Conservation (phyloP, 257 asterid species). For the Coffea eugenioides region DNA sequence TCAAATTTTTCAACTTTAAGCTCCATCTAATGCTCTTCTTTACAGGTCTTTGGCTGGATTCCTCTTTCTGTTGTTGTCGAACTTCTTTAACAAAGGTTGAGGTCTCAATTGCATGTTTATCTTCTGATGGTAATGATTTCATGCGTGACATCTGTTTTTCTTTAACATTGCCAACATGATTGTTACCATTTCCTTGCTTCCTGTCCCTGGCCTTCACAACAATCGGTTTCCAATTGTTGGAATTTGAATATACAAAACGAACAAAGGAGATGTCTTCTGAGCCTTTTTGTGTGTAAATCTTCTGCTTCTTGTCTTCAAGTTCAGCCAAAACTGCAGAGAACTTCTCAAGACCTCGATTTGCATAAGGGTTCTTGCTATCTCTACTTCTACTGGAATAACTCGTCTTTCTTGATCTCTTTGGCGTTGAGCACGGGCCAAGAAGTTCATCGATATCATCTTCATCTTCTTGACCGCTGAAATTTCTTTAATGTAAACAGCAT, state of each 20-base stretch:
- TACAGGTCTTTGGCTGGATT: neutral
- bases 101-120: neutral
- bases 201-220: slow-evolving; percentile 35
- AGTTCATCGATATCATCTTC: slow-evolving; percentile 31
- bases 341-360: slow-evolving; percentile 51
- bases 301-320: slow-evolving; percentile 43
- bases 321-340: slow-evolving; percentile 45
- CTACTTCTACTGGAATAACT: neutral
- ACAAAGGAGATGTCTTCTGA: slow-evolving; percentile 44
- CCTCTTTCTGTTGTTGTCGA: neutral
- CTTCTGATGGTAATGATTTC: neutral
- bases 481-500: neutral
- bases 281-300: slow-evolving; percentile 43
- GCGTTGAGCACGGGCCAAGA: slow-evolving; percentile 50
- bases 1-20: slow-evolving; percentile 10
- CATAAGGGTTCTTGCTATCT: slow-evolving; percentile 43
- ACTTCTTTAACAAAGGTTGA: neutral
- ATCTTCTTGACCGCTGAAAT: slow-evolving; percentile 38
- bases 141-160: neutral
- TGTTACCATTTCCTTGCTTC: neutral
- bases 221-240: slow-evolving; percentile 37
- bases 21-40: slow-evolving; percentile 1
- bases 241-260: slow-evolving; percentile 35
- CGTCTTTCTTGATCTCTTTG: slow-evolving; percentile 43
- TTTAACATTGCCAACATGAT: neutral